phyloP scores from a whole-genome alignment of 2,329 filamentous ascomycete genomes.

The Xylariaceae sp. region DNA sequence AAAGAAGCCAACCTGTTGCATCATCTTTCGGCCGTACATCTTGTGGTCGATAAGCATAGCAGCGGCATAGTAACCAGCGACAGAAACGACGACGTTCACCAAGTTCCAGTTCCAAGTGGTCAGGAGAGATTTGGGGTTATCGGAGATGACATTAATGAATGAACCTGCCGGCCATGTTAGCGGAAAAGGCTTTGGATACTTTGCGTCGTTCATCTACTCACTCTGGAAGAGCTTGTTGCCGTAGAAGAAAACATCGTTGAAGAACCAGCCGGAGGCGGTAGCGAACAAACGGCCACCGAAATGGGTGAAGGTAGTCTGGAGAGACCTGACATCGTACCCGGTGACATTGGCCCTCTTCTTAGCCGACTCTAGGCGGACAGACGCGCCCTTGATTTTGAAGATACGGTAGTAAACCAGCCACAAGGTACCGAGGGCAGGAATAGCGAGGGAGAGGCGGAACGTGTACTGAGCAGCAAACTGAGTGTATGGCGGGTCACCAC shows the following conservation, averaged over 20 bases:
- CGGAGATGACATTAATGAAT: slow-evolving; percentile 79
- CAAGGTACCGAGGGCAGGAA: slow-evolving; percentile 82
- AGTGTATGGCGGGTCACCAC: slow-evolving; percentile 71
- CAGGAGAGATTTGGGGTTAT: slow-evolving; percentile 66
- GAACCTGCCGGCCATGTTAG: slow-evolving; percentile 39
- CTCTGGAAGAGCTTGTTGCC: slow-evolving; percentile 96
- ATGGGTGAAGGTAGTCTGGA: slow-evolving; percentile 70
- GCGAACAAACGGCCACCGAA: slow-evolving; percentile 84
- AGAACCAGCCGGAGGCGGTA: slow-evolving; percentile 86
- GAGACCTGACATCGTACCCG: slow-evolving; percentile 83
- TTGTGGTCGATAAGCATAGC: slow-evolving; percentile 92
- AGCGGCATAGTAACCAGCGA: slow-evolving; percentile 84
- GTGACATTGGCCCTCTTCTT: slow-evolving; percentile 87
- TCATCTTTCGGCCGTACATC: slow-evolving; percentile 90
- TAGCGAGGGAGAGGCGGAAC: slow-evolving; percentile 86
- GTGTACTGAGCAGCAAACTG: slow-evolving; percentile 76
- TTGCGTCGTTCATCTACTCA: slow-evolving; percentile 7
- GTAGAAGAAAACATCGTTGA: slow-evolving; percentile 98
- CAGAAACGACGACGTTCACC: slow-evolving; percentile 80
- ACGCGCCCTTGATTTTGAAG: slow-evolving; percentile 87
- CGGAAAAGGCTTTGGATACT: not conserved
- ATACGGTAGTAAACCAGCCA: slow-evolving; percentile 96
- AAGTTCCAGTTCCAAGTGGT: slow-evolving; percentile 88
- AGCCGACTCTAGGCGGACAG: slow-evolving; percentile 71
- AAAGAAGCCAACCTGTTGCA: slow-evolving; percentile 91